Conservation (phyloP, 176 grass and related monocot genomes). For the Lolium rigidum region DNA sequence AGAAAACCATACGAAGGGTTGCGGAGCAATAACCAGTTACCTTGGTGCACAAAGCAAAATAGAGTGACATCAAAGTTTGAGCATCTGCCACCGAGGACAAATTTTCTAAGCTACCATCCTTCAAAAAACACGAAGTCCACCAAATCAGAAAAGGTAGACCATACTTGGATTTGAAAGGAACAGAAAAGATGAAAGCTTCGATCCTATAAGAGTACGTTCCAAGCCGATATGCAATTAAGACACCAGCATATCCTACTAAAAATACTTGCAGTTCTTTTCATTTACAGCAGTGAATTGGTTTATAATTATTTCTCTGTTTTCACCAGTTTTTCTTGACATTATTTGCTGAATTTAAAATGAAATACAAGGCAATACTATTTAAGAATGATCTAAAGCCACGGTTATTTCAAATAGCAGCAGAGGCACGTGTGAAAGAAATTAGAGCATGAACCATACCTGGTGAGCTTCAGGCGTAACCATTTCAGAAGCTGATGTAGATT, state of each 20-base stretch:
- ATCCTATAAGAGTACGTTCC: neutral
- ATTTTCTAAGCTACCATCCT: conserved; percentile 69
- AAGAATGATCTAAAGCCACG: conserved; percentile 19
- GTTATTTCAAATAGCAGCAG: conserved; percentile 30
- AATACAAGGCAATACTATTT: neutral
- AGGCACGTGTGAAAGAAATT: conserved; percentile 31
- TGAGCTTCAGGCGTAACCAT: conserved; percentile 44
- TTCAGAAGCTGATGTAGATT: conserved; percentile 44
- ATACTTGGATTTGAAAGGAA: conserved; percentile 5
- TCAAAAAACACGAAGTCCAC: conserved; percentile 41
- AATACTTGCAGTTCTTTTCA: conserved; percentile 15
- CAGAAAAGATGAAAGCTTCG: conserved; percentile 3
- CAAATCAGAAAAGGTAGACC: conserved; percentile 33
- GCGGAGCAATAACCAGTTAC: conserved; percentile 58
- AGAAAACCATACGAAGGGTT: conserved; percentile 35
- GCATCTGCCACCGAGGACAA: conserved; percentile 57
- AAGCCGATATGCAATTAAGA: conserved; percentile 12
- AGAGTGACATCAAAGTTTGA: conserved; percentile 82
- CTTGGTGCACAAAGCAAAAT: conserved; percentile 98
- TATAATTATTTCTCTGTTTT: neutral
- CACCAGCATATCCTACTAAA: conserved; percentile 13
- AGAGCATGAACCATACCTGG: conserved; percentile 55
- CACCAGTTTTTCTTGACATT: conserved; percentile 3
- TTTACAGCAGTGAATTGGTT: conserved; percentile 4
- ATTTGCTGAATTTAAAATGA: neutral